These are phyloP conservation scores for Xylaria hypoxylon DNA, from an alignment of 2,329 filamentous ascomycete species.

Conservation along the genomic window DNA sequence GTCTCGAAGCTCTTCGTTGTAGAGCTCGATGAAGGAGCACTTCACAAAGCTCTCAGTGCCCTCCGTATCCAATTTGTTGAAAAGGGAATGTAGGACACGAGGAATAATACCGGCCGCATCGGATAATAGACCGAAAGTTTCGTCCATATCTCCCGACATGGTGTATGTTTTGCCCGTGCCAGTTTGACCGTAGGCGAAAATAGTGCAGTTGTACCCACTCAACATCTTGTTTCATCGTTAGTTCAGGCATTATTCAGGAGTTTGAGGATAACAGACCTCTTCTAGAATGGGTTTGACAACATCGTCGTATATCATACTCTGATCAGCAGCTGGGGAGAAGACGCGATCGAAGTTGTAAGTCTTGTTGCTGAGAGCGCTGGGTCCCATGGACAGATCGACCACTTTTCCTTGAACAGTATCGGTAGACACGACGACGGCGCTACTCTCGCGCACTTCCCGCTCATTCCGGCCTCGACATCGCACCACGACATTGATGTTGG, in stretches of 20 bases:
- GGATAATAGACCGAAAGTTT: constrained; percentile 84
- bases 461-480: constrained; percentile 93
- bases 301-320: constrained; percentile 94
- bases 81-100: constrained; percentile 86
- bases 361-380: constrained; percentile 93
- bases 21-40: constrained; percentile 98
- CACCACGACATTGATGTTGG: constrained; percentile 98
- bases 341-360: constrained; percentile 97
- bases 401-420: constrained; percentile 88
- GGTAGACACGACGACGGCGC: constrained; percentile 88
- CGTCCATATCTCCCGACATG: constrained; percentile 97
- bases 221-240: constrained; percentile 74
- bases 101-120: constrained; percentile 97
- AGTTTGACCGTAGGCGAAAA: constrained; percentile 98
- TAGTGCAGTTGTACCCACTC: constrained; percentile 95
- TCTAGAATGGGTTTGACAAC: constrained; percentile 93
- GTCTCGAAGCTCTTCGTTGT: constrained; percentile 97
- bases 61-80: constrained; percentile 82
- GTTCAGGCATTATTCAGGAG: constrained; percentile 4
- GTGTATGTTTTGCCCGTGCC: constrained; percentile 99
- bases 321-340: constrained; percentile 93
- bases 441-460: constrained; percentile 93
- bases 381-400: constrained; percentile 90
- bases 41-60: constrained; percentile 90
- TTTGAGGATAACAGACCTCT: constrained; percentile 70